Evolutionary conservation across 2,329 filamentous ascomycete species (phyloP), one percentile per base, ranked within the genome.

Genomic region (Fusarium oxysporum): DNA sequence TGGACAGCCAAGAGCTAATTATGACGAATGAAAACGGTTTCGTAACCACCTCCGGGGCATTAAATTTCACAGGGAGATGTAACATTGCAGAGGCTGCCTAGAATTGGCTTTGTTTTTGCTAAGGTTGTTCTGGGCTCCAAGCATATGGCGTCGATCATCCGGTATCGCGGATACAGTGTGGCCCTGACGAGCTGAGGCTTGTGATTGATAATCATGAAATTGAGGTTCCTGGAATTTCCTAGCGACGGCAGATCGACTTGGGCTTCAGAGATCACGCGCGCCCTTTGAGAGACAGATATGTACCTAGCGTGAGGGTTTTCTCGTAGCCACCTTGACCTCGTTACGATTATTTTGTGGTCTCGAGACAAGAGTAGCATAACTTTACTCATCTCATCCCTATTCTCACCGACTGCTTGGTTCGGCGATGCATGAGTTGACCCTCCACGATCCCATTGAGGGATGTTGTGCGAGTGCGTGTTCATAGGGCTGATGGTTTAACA

Each of bases 81-180:
- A 32, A 62, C 62, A 66, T 62, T 47, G 58, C 56, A 62, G 38
- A 70, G 55, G 70, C 35, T 72, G 70, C 70, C 70, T 72, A 73
- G 58, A 67, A 55, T 70, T 72, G 61, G 70, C 28, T 57, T 70
- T 9, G 70, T 23, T 57, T 70, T 9, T 30, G 33, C 14, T n/a
- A 56, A 59, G 70, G 47, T 67, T 73, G 69, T 59, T 50, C 47
- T 50, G 21, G 47, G 47, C 47, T 48, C 28, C 21, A 50, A 33
- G 30, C 16, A 57, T 53, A 72, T 56, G 28, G 50, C 21, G 57
- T 67, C 61, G 70, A 72, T 73, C 70, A 66, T 48, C 56, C 44
- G 35, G 51, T 41, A 66, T 57, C 51, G 65, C 47, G 45, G 48
- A 55, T 54, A 41, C 48, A 51, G 32, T 58, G 17, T n/a, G 25